Evolutionary conservation across 2,329 filamentous ascomycete genomes (phyloP), one percentile per base, ranked within the genome.

Genomic region (Aspergillus arachidicola): DNA sequence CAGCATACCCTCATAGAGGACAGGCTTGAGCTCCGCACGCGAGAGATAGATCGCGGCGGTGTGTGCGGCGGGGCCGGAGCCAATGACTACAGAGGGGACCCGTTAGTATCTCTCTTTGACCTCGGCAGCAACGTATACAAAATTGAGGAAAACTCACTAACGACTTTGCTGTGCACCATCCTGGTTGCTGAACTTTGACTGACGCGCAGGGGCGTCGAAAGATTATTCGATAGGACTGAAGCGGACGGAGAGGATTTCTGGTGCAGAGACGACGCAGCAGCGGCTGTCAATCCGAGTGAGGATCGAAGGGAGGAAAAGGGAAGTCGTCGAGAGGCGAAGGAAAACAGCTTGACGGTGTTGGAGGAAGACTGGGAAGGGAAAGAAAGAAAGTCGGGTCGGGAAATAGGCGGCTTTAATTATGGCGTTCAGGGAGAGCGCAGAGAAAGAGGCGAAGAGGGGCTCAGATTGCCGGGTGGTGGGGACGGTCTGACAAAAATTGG

Each of bases 1-100:
- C 79, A 99, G 89, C 86, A 99, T 97, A 72, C 95, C 95, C 83
- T 99, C 95, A 78, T 98, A 99, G 71, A 99, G 86, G 67, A 97
- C 91, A 67, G 95, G 95, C 81, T 96, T 92, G 77, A 99, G 83
- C 79, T 99, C 94, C 65, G 95, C 95, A 77, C 95, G 91, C 55
- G 94, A 91, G 73, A 97, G 90, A 82, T 99, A 99, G 78, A 99
- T 89, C 79, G 95, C 95, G 66, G 95, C 95, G 54, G 95, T 99
- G 83, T 99, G 95, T 81, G 94, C 95, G 72, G 94, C 95, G 67
- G 95, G 95, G 84, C 95, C 95, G 66, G 95, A 99, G 84, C 95
- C 94, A 82, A 92, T 91, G 76, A 93, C 86, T 89, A 62, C 28
- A 50, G 50, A 50, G n/a, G 43, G 23, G 61, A 36, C 14, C 19